Evolutionary conservation across 2,329 filamentous ascomycete genomes (phyloP).

Genomic region (Neofusicoccum cordaticola): DNA sequence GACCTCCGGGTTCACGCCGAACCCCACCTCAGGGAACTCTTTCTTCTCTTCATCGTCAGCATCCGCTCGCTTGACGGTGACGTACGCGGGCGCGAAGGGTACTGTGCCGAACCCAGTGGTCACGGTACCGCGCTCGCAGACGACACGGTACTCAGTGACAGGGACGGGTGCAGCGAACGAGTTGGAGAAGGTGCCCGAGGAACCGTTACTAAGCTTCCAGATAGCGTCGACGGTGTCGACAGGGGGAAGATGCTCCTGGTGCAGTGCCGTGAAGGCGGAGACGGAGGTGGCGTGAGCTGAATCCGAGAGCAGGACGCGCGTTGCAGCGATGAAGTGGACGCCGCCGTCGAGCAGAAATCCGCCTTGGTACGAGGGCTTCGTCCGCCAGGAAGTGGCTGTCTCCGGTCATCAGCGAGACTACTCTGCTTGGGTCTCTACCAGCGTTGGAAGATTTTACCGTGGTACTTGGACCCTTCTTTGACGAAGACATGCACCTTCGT

Average conservation of each 20-base stretch:
- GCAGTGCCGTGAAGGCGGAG: conserved; percentile 54
- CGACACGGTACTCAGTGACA: conserved; percentile 56
- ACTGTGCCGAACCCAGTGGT: conserved; percentile 44
- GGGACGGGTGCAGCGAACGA: conserved; percentile 56
- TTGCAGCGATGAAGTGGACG: conserved; percentile 67
- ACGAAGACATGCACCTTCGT: conserved; percentile 48
- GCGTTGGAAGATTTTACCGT: conserved; percentile 19
- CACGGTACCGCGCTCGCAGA: conserved; percentile 58
- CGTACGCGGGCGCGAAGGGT: conserved; percentile 23
- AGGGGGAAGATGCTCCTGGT: conserved; percentile 59
- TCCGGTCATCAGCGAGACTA: too few species aligned
- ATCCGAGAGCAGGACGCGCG: conserved; percentile 56
- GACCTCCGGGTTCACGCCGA: conserved; percentile 59
- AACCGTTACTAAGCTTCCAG: conserved; percentile 50
- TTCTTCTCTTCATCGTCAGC: conserved; percentile 27
- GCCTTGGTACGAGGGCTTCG: conserved; percentile 67
- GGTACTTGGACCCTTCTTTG: conserved; percentile 53
- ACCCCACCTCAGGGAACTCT: conserved; percentile 49
- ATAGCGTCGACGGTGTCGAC: conserved; percentile 63
- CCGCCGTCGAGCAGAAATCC: conserved; percentile 75
- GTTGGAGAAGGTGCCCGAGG: conserved; percentile 56
- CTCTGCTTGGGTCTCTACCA: too few species aligned
- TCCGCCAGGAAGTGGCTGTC: conserved; percentile 59
- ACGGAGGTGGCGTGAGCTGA: conserved; percentile 43
- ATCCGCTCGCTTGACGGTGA: conserved; percentile 28